Conservation (phyloP, 495 filamentous ascomycete genomes). For the Lophium mytilinum region DNA sequence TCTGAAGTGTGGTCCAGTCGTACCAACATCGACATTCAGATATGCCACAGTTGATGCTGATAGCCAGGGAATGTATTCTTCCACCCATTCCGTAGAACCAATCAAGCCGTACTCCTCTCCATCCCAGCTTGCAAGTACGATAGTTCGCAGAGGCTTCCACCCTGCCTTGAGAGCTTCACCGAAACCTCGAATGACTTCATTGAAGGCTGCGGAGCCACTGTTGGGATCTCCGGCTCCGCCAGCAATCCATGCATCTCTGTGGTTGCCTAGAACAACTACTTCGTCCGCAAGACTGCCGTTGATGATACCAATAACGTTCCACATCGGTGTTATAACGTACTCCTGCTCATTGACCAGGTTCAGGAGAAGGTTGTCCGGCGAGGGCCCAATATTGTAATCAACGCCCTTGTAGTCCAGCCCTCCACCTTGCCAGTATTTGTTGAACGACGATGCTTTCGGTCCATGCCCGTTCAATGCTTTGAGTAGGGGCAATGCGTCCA, state of each 20-base stretch:
- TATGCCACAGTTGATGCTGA: constrained; percentile 47
- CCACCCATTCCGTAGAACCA: constrained; percentile 68
- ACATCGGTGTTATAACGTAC: constrained; percentile 79
- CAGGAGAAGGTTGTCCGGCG: constrained; percentile 63
- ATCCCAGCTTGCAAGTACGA: constrained; percentile 69
- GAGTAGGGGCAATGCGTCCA: constrained; percentile 75
- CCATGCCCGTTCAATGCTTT: constrained; percentile 86
- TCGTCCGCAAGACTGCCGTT: constrained; percentile 84
- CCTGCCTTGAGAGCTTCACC: constrained; percentile 29
- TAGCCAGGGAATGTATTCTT: constrained; percentile 83
- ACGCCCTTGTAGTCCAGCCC: constrained; percentile 78
- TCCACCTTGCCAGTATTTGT: constrained; percentile 60
- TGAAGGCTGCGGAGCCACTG: constrained; percentile 37
- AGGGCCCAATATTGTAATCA: constrained; percentile 84
- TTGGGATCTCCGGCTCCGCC: constrained; percentile 47
- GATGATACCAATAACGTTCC: constrained; percentile 93
- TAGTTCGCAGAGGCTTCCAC: constrained; percentile 44
- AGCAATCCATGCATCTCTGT: constrained; percentile 89
- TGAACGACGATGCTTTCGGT: constrained; percentile 67
- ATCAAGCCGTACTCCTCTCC: constrained; percentile 66
- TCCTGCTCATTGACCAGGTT: constrained; percentile 85
- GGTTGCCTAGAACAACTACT: constrained; percentile 88
- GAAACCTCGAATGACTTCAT: constrained; percentile 34
- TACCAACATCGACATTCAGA: constrained; percentile 62
- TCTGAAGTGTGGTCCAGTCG: constrained; percentile 46